Percentiles rank a stretch among this genome's conserved stretches.
Conservation (phyloP, 2,329 filamentous ascomycete genomes). For the Pestalotiopsis sp. region DNA sequence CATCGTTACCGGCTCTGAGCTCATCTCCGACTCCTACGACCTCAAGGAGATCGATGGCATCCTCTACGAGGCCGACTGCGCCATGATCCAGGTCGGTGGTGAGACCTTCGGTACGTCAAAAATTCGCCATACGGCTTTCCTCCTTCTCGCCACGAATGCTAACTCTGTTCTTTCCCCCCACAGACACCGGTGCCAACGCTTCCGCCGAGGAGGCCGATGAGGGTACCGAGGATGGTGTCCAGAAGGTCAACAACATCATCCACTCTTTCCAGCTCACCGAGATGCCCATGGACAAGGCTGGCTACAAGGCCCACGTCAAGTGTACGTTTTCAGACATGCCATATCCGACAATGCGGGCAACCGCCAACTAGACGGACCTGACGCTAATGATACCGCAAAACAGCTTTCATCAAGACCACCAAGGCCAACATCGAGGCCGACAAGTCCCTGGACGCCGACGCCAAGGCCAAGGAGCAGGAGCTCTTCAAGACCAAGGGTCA, state of each 20-base stretch:
- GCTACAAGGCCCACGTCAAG: slow-evolving; percentile 83
- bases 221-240: slow-evolving; percentile 66
- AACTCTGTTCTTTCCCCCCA: background rate
- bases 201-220: slow-evolving; percentile 90
- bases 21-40: slow-evolving; percentile 94
- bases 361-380: background rate
- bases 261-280: slow-evolving; percentile 86
- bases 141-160: background rate
- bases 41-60: slow-evolving; percentile 78
- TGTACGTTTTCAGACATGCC: slow-evolving; percentile 49
- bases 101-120: slow-evolving; percentile 69
- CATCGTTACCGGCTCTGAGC: slow-evolving; percentile 77
- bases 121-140: slow-evolving; percentile 7
- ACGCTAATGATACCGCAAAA: slow-evolving; percentile 4
- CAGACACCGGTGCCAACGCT: slow-evolving; percentile 92
- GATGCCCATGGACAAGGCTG: slow-evolving; percentile 85
- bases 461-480: slow-evolving; percentile 61
- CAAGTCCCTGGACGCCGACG: slow-evolving; percentile 44
- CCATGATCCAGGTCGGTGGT: slow-evolving; percentile 80
- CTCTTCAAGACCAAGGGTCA: slow-evolving; percentile 79
- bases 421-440: slow-evolving; percentile 69
- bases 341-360: background rate
- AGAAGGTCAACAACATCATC: slow-evolving; percentile 90
- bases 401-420: slow-evolving; percentile 90
- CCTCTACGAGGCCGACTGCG: slow-evolving; percentile 89